A percentile compares a stretch with the other conserved stretches of the same genome.
phyloP scores from a whole-genome alignment of 768 basidiomycete species.

The Boletus coccyginus region DNA sequence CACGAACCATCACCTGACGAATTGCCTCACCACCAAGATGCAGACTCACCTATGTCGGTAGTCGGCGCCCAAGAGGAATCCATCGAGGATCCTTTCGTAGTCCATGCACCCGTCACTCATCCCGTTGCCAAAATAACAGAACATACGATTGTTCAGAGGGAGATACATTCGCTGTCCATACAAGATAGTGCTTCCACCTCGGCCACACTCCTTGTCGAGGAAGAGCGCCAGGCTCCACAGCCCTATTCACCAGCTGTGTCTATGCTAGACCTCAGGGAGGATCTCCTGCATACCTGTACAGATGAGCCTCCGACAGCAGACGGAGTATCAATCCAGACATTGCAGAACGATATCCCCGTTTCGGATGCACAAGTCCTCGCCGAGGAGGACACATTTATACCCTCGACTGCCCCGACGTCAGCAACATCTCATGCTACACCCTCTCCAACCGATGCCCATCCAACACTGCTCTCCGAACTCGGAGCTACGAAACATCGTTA shows the following conservation, averaged over 20 bases:
- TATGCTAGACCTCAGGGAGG: slow-evolving; percentile 12
- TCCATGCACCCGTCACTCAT: not conserved
- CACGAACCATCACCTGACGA: not conserved
- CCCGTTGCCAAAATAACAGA: not conserved
- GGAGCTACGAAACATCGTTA: slow-evolving; percentile 51
- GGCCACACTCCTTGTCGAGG: slow-evolving; percentile 11
- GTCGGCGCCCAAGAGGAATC: slow-evolving; percentile 1
- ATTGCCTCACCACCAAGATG: not conserved
- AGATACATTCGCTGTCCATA: not conserved
- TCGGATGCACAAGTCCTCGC: not conserved
- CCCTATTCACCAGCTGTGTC: slow-evolving; percentile 19
- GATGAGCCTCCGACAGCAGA: not conserved
- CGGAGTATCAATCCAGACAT: not conserved
- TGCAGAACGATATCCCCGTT: not conserved
- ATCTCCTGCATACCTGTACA: not conserved
- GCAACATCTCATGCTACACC: not conserved
- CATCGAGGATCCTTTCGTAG: slow-evolving; percentile 10
- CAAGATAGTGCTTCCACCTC: slow-evolving; percentile 4
- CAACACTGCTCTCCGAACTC: slow-evolving; percentile 48
- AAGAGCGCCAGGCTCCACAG: slow-evolving; percentile 4
- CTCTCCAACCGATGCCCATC: not conserved
- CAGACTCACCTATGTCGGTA: not conserved
- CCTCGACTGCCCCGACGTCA: not conserved
- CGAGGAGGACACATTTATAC: not conserved
- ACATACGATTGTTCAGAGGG: not conserved